Evolutionary conservation across 1,139 yeast genomes (phyloP).

Genomic region (Sugiyamaella novakii): DNA sequence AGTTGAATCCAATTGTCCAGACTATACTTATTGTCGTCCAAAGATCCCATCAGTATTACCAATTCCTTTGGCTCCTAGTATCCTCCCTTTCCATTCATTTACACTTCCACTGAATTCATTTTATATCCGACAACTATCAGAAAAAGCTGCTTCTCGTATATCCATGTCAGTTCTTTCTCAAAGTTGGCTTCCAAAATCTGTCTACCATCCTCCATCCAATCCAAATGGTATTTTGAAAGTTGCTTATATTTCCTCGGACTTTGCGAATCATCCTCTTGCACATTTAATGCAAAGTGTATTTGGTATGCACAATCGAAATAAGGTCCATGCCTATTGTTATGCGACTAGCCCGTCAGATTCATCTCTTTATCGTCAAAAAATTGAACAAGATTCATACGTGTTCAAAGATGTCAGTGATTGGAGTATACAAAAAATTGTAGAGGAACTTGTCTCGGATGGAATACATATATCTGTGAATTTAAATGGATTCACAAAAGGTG

Average conservation of each 20-base stretch:
- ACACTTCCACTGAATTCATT: slow-evolving; percentile 38
- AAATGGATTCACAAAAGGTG: slow-evolving; percentile 43
- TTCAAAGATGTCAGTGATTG: slow-evolving; percentile 38
- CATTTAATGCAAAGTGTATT: slow-evolving; percentile 44
- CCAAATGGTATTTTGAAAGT: slow-evolving; percentile 36
- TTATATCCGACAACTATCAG: slow-evolving; percentile 38
- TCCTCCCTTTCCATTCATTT: slow-evolving; percentile 43
- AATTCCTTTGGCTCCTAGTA: slow-evolving; percentile 39
- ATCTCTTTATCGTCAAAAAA: slow-evolving; percentile 37
- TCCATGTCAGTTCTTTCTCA: slow-evolving; percentile 35
- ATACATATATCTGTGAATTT: slow-evolving; percentile 41
- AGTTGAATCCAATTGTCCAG: slow-evolving; percentile 15
- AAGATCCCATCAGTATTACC: slow-evolving; percentile 37
- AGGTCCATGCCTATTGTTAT: slow-evolving; percentile 38
- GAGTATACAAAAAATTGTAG: slow-evolving; percentile 36
- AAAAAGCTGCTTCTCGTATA: slow-evolving; percentile 38
- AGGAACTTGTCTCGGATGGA: slow-evolving; percentile 38
- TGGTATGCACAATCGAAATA: slow-evolving; percentile 37
- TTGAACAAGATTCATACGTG: slow-evolving; percentile 35
- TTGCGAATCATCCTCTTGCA: slow-evolving; percentile 42
- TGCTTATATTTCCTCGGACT: slow-evolving; percentile 43
- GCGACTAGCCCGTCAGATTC: slow-evolving; percentile 40
- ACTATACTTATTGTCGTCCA: slow-evolving; percentile 32
- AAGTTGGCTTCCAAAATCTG: slow-evolving; percentile 38
- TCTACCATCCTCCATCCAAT: slow-evolving; percentile 40